A percentile compares a stretch with the other conserved stretches of the same genome.
These are phyloP conservation scores for Apostasia shenzhenica DNA, from an alignment of 106 monocot genomes.

Conservation along the genomic window DNA sequence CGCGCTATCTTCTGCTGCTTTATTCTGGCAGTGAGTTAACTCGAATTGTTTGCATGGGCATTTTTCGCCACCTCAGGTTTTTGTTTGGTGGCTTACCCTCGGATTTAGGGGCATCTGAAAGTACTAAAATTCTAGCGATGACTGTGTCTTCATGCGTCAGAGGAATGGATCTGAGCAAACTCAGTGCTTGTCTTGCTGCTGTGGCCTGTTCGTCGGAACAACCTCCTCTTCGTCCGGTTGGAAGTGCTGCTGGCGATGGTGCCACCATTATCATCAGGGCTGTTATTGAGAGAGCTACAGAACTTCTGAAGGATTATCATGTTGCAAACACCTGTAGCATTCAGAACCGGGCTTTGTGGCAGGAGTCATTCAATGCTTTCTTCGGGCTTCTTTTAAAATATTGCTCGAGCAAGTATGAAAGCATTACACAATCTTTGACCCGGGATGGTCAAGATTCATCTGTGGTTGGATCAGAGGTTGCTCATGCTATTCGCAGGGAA, in stretches of 20 bases:
- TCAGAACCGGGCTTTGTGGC: conserved; percentile 24
- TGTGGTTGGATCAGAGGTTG: conserved; percentile 10
- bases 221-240: conserved; percentile 37
- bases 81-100: conserved; percentile 36
- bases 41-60: conserved; percentile 43
- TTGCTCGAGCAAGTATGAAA: conserved; percentile 32
- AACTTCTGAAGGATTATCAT: conserved; percentile 18
- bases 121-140: conserved; percentile 16
- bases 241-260: conserved; percentile 41
- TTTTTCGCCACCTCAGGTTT: conserved; percentile 41
- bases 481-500: conserved; percentile 39
- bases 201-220: conserved; percentile 41
- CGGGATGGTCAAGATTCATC: conserved; percentile 9
- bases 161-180: conserved; percentile 34
- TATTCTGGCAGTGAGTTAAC: conserved; percentile 21
- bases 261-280: conserved; percentile 26
- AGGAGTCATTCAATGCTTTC: conserved; percentile 42
- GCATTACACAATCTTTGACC: conserved; percentile 19
- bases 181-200: conserved; percentile 44
- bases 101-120: conserved; percentile 26
- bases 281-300: conserved; percentile 38
- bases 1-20: conserved; percentile 32
- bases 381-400: conserved; percentile 38
- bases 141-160: conserved; percentile 23
- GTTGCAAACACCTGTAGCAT: conserved; percentile 20